Evolutionary conservation across 208 protist species (phyloP), one percentile per base, ranked within the genome.

Genomic region (Leptomonas pyrrhocoris): DNA sequence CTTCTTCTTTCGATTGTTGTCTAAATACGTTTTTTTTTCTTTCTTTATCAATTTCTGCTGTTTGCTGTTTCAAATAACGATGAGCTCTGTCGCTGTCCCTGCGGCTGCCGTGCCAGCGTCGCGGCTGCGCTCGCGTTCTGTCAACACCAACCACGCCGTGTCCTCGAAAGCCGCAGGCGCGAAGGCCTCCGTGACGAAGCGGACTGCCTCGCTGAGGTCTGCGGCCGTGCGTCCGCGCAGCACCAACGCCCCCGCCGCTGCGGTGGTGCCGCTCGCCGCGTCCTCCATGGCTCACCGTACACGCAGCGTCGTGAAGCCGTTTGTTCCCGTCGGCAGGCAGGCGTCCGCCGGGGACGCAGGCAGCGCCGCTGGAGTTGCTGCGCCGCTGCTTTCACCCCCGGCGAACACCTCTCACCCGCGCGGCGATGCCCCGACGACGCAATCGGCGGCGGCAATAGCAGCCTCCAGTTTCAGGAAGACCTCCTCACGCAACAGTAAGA

Each of bases 71-170:
- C 34, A n/a, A 18, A 38, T 9, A 3, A 43, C 36, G 38, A 77
- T 77, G 63, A 61, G 28, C 62, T 49, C 53, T 23, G 27, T 42
- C 0, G 0, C 1, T 30, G 55, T 42, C 8, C 54, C 57, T 2
- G 25, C 45, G 1, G 56, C 36, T 21, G 34, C 57, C 7, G 50
- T 61, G 46, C 56, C 72, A 5, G 45, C 64, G 25, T 18, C 21
- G n/a, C 68, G 55, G 21, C 45, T 77, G 63, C 72, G 59, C 31
- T 27, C 72, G 7, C 64, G 72, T 13, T n/a, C 57, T 19, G 50
- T 72, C 42, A 77, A 77, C 58, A 72, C 72, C 3, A 68, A 31
- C 27, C 57, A 58, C 18, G 50, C 36, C 25, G 19, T 12, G 2
- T 5, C 69, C 9, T 25, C 60, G 13, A 68, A 60, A 38, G 23